A percentile compares a stretch with the other conserved stretches of the same genome.
Conservation (phyloP, 495 filamentous ascomycete species). For the Xylaria nigripes region DNA sequence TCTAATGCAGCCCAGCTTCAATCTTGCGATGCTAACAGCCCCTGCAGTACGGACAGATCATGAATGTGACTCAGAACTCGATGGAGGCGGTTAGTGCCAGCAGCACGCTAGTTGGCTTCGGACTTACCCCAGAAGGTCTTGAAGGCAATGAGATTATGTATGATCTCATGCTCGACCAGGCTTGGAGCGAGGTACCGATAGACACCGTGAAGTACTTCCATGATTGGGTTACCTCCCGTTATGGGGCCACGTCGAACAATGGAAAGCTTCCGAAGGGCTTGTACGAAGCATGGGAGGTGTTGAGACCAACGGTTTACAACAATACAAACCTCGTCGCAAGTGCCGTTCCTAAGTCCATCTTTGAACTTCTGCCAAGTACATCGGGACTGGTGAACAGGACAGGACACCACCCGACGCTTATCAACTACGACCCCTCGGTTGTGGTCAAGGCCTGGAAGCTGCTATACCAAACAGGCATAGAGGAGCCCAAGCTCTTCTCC, state of each 20-base stretch:
- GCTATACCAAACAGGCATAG: constrained; percentile 31
- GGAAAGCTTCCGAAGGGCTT: constrained; percentile 28
- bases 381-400: constrained; percentile 31
- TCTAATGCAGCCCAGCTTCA: not conserved
- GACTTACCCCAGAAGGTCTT: constrained; percentile 43
- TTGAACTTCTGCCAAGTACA: constrained; percentile 37
- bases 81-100: constrained; percentile 36
- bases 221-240: constrained; percentile 40
- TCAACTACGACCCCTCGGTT: constrained; percentile 37
- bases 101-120: constrained; percentile 36
- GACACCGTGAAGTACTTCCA: constrained; percentile 40
- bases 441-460: constrained; percentile 37
- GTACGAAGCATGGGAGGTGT: constrained; percentile 41
- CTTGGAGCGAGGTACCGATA: constrained; percentile 38
- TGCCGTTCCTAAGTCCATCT: constrained; percentile 41
- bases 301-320: constrained; percentile 43
- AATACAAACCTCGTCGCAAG: constrained; percentile 40
- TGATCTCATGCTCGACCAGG: constrained; percentile 43
- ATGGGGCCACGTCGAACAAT: constrained; percentile 25
- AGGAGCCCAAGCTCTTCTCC: constrained; percentile 33
- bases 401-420: constrained; percentile 34
- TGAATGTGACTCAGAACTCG: constrained; percentile 41
- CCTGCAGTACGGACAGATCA: constrained; percentile 38
- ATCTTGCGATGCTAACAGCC: not conserved
- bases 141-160: constrained; percentile 52